These are phyloP conservation scores for Abrus precatorius DNA, from an alignment of 306 rosid genomes.

Conservation along the genomic window DNA sequence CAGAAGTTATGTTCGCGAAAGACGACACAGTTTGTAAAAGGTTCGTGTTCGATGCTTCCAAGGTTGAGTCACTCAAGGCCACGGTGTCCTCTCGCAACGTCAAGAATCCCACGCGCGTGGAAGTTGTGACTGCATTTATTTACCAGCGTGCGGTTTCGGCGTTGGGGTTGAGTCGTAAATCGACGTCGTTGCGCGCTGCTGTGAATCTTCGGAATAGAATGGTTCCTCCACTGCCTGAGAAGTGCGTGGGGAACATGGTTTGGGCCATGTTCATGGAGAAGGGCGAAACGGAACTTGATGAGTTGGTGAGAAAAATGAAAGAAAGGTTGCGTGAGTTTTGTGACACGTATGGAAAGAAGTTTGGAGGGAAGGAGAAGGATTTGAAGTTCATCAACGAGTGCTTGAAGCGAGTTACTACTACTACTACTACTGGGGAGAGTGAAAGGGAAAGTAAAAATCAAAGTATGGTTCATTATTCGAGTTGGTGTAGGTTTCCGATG, in stretches of 20 bases:
- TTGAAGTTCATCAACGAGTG: background rate
- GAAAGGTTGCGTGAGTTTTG: conserved; percentile 30
- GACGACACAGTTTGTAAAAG: conserved; percentile 34
- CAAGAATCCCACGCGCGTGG: conserved; percentile 50
- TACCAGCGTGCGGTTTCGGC: conserved; percentile 44
- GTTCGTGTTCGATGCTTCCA: conserved; percentile 51
- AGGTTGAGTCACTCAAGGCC: conserved; percentile 50
- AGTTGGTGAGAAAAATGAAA: conserved; percentile 43
- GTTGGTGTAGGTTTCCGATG: conserved; percentile 55
- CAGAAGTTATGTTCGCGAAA: background rate
- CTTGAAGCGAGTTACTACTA: background rate
- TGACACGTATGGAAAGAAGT: conserved; percentile 3
- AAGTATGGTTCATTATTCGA: background rate
- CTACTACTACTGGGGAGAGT: background rate
- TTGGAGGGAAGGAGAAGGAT: conserved; percentile 29
- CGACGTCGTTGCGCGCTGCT: background rate
- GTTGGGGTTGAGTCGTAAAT: background rate
- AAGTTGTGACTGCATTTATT: conserved; percentile 56
- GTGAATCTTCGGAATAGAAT: conserved; percentile 54
- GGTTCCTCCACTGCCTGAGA: conserved; percentile 49
- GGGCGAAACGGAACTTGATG: conserved; percentile 28
- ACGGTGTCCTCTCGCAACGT: conserved; percentile 39
- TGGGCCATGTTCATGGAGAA: background rate
- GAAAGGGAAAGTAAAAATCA: background rate
- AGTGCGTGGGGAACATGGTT: conserved; percentile 48